Conservation (phyloP, 2,329 filamentous ascomycete species). For the Cercospora sp. region DNA sequence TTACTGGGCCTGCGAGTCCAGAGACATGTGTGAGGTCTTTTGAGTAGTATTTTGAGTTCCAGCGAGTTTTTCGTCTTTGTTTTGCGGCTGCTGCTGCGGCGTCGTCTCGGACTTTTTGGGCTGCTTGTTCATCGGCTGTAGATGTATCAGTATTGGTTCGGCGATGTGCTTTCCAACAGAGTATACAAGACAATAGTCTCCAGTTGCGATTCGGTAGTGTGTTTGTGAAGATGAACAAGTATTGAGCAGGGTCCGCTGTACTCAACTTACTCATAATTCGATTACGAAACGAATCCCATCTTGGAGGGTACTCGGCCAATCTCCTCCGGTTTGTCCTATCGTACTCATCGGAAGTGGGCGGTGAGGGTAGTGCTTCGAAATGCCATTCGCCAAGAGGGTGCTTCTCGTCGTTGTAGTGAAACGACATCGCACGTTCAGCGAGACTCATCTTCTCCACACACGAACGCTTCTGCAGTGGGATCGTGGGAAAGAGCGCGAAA, state of each 20-base stretch:
- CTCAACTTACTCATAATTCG: slow-evolving; percentile 9
- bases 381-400: slow-evolving; percentile 6
- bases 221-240: not conserved
- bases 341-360: not conserved
- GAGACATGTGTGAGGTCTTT: slow-evolving; percentile 33
- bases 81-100: slow-evolving; percentile 9
- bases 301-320: slow-evolving; percentile 6
- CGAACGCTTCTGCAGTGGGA: not conserved
- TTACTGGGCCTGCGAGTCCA: slow-evolving; percentile 42
- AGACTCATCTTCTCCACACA: not conserved
- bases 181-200: not conserved
- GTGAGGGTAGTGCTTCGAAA: not conserved
- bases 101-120: slow-evolving; percentile 10
- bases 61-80: slow-evolving; percentile 11
- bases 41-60: slow-evolving; percentile 8
- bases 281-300: slow-evolving; percentile 14
- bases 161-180: not conserved
- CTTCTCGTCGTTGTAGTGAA: slow-evolving; percentile 1
- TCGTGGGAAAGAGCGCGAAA: not conserved
- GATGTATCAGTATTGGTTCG: not conserved
- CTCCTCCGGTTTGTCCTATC: not conserved
- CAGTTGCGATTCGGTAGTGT: not conserved
- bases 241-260: not conserved
- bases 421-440: not conserved
- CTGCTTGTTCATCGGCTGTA: slow-evolving; percentile 6